phyloP scores from a whole-genome alignment of 441 rosid genomes.

The Iberis amara region DNA sequence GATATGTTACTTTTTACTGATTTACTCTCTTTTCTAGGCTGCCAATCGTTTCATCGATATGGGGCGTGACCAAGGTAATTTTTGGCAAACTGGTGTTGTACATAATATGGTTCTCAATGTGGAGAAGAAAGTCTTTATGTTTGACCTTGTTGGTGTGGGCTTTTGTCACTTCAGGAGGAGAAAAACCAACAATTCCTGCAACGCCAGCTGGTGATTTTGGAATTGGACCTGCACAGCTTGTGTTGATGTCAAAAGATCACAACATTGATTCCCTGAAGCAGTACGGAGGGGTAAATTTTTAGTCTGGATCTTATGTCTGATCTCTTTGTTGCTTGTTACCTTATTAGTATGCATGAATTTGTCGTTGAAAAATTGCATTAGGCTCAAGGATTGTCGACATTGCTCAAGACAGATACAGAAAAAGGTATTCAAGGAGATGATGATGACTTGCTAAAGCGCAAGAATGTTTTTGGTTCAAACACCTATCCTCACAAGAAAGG shows the following conservation, averaged over 20 bases:
- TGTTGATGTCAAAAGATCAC: conserved; percentile 69
- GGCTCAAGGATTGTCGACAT: conserved; percentile 61
- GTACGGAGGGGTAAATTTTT: conserved; percentile 65
- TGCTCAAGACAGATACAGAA: conserved; percentile 58
- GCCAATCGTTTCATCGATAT: conserved; percentile 57
- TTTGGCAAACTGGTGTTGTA: conserved; percentile 7
- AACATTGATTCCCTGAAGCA: conserved; percentile 41
- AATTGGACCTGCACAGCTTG: conserved; percentile 68
- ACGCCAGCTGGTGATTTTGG: conserved; percentile 52
- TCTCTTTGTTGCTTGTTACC: conserved; percentile 2
- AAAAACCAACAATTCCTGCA: conserved; percentile 22
- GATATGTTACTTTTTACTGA: not conserved
- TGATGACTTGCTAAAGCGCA: conserved; percentile 60
- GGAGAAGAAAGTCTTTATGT: not conserved
- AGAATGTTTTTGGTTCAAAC: conserved; percentile 69
- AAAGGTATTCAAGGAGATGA: conserved; percentile 81
- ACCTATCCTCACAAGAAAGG: conserved; percentile 93
- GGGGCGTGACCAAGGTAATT: conserved; percentile 30
- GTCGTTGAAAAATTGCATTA: conserved; percentile 26
- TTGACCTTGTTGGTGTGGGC: not conserved
- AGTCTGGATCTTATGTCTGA: conserved; percentile 12
- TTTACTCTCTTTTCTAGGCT: conserved; percentile 44
- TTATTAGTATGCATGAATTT: conserved; percentile 12
- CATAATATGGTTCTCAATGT: not conserved
- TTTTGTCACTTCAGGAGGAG: conserved; percentile 45